phyloP scores from a whole-genome alignment of 139 green algal genomes.

The Mesostigma viride region DNA sequence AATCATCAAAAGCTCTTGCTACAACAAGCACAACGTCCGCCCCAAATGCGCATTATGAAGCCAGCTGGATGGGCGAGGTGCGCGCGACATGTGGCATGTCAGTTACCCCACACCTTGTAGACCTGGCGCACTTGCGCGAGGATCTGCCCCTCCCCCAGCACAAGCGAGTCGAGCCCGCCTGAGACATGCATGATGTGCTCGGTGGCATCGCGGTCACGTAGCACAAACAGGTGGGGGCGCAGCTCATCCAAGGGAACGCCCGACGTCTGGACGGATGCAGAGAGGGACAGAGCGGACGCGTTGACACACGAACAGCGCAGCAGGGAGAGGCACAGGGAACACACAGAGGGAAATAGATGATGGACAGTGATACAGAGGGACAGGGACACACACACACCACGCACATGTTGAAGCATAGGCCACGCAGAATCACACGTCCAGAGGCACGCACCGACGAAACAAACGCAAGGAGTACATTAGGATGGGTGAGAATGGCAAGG shows the following conservation, averaged over 20 bases:
- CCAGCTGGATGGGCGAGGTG: constrained; percentile 6
- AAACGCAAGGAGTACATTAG: too few species aligned
- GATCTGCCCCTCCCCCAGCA: constrained; percentile 98
- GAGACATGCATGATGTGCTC: constrained; percentile 86
- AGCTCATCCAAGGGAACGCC: constrained; percentile 87
- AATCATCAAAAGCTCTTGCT: too few species aligned
- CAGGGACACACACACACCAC: background rate
- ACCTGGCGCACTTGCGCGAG: constrained; percentile 83
- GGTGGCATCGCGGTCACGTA: constrained; percentile 89
- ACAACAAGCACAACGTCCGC: constrained; percentile 20
- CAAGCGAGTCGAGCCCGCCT: constrained; percentile 88
- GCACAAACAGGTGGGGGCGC: constrained; percentile 86
- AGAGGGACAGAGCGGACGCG: background rate
- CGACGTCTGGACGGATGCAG: constrained; percentile 44
- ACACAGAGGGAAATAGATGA: background rate
- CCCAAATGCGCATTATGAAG: constrained; percentile 23
- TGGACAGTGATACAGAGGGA: background rate
- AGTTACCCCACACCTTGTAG: too few species aligned
- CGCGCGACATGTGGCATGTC: too few species aligned
- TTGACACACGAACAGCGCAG: background rate
- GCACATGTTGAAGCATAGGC: background rate
- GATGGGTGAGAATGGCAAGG: background rate
- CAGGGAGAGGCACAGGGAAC: too few species aligned
- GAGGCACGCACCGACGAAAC: too few species aligned
- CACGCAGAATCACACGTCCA: too few species aligned